These are phyloP conservation scores for Ogataea allantospora DNA, from an alignment of 805 yeast genomes.

Conservation along the genomic window DNA sequence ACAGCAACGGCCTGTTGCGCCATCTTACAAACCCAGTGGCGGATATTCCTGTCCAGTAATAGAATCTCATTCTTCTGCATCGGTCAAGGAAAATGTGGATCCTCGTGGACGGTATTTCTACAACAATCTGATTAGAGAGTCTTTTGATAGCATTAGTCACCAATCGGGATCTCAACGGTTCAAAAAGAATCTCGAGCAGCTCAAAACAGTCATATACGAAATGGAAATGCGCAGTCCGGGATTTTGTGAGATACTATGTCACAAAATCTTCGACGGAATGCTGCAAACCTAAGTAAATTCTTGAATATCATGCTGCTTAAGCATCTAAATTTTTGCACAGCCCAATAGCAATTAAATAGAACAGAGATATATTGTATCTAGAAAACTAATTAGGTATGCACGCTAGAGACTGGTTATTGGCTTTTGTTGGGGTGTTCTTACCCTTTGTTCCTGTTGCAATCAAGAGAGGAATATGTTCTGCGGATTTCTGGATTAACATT, in stretches of 20 bases:
- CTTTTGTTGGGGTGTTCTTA: conserved; percentile 62
- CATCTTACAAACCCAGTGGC: conserved; percentile 1
- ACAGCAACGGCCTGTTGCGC: conserved; percentile 1
- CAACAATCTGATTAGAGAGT: conserved; percentile 15
- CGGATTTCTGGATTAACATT: conserved; percentile 61
- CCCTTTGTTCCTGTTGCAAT: conserved; percentile 73
- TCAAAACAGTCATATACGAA: conserved; percentile 17
- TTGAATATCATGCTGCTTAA: background rate
- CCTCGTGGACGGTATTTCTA: conserved; percentile 17
- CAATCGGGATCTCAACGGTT: conserved; percentile 18
- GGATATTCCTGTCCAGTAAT: conserved; percentile 1
- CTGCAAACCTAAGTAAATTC: conserved; percentile 3
- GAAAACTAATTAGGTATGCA: conserved; percentile 24
- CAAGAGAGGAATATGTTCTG: conserved; percentile 61
- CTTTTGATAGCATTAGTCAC: conserved; percentile 15
- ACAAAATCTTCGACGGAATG: conserved; percentile 17
- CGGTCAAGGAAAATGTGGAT: conserved; percentile 19
- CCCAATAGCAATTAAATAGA: conserved; percentile 8
- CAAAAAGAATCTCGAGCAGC: conserved; percentile 15
- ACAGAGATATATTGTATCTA: background rate
- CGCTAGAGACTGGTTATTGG: conserved; percentile 54
- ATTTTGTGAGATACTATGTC: conserved; percentile 19
- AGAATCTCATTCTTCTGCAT: conserved; percentile 1
- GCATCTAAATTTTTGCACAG: conserved; percentile 4
- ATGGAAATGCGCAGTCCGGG: conserved; percentile 21